phyloP scores from a whole-genome alignment of 805 yeast genomes.

The Yamadazyma kitorensis region DNA sequence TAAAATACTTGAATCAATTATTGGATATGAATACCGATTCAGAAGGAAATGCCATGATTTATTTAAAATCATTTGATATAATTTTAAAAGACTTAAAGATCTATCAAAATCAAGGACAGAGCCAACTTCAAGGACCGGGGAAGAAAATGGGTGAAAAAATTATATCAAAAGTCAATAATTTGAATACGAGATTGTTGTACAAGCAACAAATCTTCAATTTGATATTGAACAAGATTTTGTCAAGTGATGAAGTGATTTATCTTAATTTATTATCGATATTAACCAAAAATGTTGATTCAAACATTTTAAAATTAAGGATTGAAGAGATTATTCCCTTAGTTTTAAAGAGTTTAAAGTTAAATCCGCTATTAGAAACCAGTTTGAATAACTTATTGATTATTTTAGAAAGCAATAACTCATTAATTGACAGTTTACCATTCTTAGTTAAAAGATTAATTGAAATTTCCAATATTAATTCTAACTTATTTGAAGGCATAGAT shows the following conservation, averaged over 20 bases:
- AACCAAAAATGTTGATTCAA: slow-evolving; percentile 63
- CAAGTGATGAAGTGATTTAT: slow-evolving; percentile 39
- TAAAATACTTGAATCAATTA: slow-evolving; percentile 18
- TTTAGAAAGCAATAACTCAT: slow-evolving; percentile 51
- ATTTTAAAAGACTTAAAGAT: slow-evolving; percentile 66
- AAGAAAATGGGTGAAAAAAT: slow-evolving; percentile 36
- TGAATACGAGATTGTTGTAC: slow-evolving; percentile 65
- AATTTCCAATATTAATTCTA: slow-evolving; percentile 21
- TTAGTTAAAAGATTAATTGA: slow-evolving; percentile 55
- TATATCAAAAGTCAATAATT: slow-evolving; percentile 46
- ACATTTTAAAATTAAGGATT: slow-evolving; percentile 64
- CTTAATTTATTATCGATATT: slow-evolving; percentile 67
- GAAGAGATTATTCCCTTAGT: slow-evolving; percentile 66
- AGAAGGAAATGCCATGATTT: slow-evolving; percentile 12
- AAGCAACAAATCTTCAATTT: slow-evolving; percentile 76
- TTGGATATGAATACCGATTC: slow-evolving; percentile 21
- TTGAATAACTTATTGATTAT: slow-evolving; percentile 55
- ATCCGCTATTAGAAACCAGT: slow-evolving; percentile 57
- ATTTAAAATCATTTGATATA: slow-evolving; percentile 59
- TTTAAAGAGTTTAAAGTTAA: slow-evolving; percentile 56
- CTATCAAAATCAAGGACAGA: slow-evolving; percentile 19
- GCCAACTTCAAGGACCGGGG: too few relatives aligned
- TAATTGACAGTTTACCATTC: slow-evolving; percentile 52
- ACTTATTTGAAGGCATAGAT: too few relatives aligned
- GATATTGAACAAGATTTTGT: slow-evolving; percentile 48